Evolutionary conservation across 2,329 filamentous ascomycete genomes (phyloP), one percentile per base, ranked within the genome.

Genomic region (Ilyonectria robusta): DNA sequence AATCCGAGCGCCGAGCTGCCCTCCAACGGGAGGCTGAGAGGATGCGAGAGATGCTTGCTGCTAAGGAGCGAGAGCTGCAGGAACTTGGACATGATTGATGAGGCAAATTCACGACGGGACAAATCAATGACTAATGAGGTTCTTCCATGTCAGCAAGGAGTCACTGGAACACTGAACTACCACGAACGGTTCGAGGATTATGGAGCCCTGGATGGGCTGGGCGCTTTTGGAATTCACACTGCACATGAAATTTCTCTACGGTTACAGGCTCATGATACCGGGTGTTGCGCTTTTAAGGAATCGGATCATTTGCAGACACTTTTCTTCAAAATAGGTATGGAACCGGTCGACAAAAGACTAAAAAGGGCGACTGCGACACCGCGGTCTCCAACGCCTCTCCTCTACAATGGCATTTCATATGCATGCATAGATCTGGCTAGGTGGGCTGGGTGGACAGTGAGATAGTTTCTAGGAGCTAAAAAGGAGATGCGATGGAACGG

Each of bases 21-120:
- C 81, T 97, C 55, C 87, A 91, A 77, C 85, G 89, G 26, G 93
- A 97, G 78, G 90, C 93, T 0, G 92, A 95, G 75, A 85, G 86
- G 59, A 96, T 96, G 90, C 87, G 92, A 42, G 89, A 91, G 78
- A 84, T 92, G 79, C 83, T 95, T 33, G 86, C 89, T 10, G 91
- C 89, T 13, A 95, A 94, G 76, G 93, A 95, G 80, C 85, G 89
- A 53, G 93, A 95, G 75, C 82, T 95, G 19, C 78, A 79, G 72
- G 80, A 80, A 55, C 70, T 81, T 55, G 77, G 77, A 56, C 73
- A 70, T 26, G 70, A 75, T 67, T 75, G 66, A 74, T 65, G 67
- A 73, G 48, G 37, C 69, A 33, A 57, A 72, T 68, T 65, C 62
- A 69, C 53, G 64, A 72, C 47, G 69, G 60, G 62, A 62, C 26